A percentile compares a stretch with the other conserved stretches of the same genome.
These are phyloP conservation scores for Cladophialophora yegresii DNA, from an alignment of 2,329 filamentous ascomycete genomes.

Conservation along the genomic window DNA sequence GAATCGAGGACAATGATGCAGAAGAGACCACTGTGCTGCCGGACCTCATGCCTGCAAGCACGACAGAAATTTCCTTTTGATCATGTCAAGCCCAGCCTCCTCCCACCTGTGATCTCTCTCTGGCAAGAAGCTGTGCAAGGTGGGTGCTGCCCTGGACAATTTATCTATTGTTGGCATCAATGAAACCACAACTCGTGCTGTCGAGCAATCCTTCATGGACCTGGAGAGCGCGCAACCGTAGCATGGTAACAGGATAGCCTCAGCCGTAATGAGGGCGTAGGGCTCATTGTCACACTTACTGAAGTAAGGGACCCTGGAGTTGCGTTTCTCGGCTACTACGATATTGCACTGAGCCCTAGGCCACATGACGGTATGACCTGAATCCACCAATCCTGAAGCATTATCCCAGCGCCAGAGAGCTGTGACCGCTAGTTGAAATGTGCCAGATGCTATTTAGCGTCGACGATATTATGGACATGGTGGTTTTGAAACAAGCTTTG, in stretches of 20 bases:
- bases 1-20: not conserved
- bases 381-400: not conserved
- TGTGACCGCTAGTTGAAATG: not conserved
- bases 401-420: not conserved
- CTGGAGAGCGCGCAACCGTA: not conserved
- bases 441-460: not conserved
- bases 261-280: not conserved
- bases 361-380: not conserved
- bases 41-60: not conserved
- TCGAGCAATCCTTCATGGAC: not conserved
- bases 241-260: not conserved
- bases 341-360: not conserved
- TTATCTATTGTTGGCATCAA: not conserved
- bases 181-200: not conserved
- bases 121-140: not conserved
- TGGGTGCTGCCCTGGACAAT: not conserved
- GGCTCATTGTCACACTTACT: not conserved
- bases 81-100: not conserved
- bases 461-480: not conserved
- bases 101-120: not conserved
- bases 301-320: not conserved
- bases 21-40: not conserved
- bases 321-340: not conserved
- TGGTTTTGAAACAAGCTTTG: slow-evolving; percentile 1
- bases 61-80: not conserved